Conservation (phyloP, 805 yeast species). For the Tetrapisispora pingtungensis region DNA sequence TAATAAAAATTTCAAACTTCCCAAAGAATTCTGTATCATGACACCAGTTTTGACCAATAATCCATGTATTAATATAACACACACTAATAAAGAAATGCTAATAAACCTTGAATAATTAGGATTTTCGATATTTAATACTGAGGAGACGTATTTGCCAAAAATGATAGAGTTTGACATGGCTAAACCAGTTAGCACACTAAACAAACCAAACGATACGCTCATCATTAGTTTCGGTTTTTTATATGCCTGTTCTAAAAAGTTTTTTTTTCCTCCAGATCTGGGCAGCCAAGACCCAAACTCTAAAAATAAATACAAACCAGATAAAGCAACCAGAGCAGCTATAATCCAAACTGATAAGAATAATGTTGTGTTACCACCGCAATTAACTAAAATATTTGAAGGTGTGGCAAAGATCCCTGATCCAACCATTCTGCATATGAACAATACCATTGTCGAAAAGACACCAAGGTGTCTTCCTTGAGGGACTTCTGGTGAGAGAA, state of each 20-base stretch:
- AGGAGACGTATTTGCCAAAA: conserved; percentile 50
- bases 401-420: conserved; percentile 73
- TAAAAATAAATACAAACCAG: conserved; percentile 56
- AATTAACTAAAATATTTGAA: conserved; percentile 52
- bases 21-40: conserved; percentile 49
- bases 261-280: conserved; percentile 67
- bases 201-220: conserved; percentile 41
- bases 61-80: conserved; percentile 41
- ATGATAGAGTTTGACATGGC: conserved; percentile 46
- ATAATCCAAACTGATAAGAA: conserved; percentile 56
- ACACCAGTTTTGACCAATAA: conserved; percentile 52
- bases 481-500: conserved; percentile 32
- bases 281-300: conserved; percentile 67
- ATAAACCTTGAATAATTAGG: conserved; percentile 32
- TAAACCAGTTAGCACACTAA: conserved; percentile 45
- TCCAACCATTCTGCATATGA: conserved; percentile 62
- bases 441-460: conserved; percentile 53
- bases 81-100: conserved; percentile 33
- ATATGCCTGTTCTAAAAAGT: conserved; percentile 59
- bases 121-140: conserved; percentile 35
- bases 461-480: conserved; percentile 70
- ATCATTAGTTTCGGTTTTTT: conserved; percentile 47
- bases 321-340: conserved; percentile 52
- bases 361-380: conserved; percentile 55
- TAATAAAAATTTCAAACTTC: conserved; percentile 48